phyloP scores from a whole-genome alignment of 2,329 filamentous ascomycete genomes.

The Clonostachys chloroleuca region DNA sequence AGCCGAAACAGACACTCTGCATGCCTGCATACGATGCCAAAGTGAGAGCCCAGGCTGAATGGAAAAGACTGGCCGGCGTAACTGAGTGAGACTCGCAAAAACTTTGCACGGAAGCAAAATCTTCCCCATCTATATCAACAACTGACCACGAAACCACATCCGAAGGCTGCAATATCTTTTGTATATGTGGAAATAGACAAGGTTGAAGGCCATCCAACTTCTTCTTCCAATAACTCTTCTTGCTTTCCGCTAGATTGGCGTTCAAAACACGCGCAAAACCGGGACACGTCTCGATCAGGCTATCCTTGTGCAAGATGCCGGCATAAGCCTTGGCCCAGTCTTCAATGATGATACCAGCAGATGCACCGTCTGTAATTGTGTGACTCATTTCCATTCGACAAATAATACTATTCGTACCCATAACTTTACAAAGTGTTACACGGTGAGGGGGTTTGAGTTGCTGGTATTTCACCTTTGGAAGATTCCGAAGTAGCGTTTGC shows the following conservation, averaged over 20 bases:
- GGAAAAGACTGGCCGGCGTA: neutral
- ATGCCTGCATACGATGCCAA: neutral
- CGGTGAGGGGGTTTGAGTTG: neutral
- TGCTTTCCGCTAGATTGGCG: too few species aligned
- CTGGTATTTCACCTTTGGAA: slow-evolving; percentile 3
- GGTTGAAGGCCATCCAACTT: slow-evolving; percentile 9
- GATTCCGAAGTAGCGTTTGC: slow-evolving; percentile 6
- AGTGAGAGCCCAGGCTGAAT: neutral
- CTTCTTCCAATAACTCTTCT: slow-evolving; percentile 8
- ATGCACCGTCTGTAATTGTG: slow-evolving; percentile 2
- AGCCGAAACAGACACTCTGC: neutral
- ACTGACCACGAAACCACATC: too few species aligned
- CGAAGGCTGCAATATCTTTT: neutral
- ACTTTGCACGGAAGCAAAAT: neutral
- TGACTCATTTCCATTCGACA: slow-evolving; percentile 1
- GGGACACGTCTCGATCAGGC: too few species aligned
- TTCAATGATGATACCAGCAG: neutral
- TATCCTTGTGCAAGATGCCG: neutral
- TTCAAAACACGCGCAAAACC: too few species aligned
- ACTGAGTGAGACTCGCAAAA: neutral
- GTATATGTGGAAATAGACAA: slow-evolving; percentile 8
- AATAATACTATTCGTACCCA: neutral
- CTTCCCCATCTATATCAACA: too few species aligned
- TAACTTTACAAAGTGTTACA: too few species aligned
- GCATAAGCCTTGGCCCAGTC: slow-evolving; percentile 1